Evolutionary conservation across 495 filamentous ascomycete genomes (phyloP), one percentile per base, ranked within the genome.

Genomic region (Neurospora sp.): DNA sequence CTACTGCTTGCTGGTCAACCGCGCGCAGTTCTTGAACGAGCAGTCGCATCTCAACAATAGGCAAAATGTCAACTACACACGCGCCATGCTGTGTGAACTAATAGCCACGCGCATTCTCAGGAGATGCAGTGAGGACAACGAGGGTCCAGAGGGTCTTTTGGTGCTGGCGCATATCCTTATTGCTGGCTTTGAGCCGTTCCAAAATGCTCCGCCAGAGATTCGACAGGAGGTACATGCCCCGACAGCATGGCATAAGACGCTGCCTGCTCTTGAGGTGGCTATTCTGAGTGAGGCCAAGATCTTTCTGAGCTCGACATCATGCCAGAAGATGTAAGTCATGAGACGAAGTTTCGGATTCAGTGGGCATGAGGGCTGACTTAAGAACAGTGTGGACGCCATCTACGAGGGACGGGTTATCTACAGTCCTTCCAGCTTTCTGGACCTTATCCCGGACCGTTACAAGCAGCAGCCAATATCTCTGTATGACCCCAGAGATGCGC

Each of bases 1-100:
- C 42, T 93, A 92, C 79, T 92, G 90, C 77, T 84, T 93, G 46
- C 86, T 93, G 11, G 91, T 93, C 72, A 93, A 93, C 78, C 84
- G 90, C 38, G 85, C 87, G 4, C 89, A 91, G 73, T 93, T 93
- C 78, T 83, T 91, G 16, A 83, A 87, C 44, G 90, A 93, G 76
- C 91, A 92, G 79, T 81, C 84, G 1, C 87, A 88, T 76, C 86
- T 92, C 77, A 84, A 85, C 73, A 91, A 93, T 75, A 87, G 88
- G 74, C 90, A 91, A 78, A 92, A 90, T 70, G 91, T 93, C 72
- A 87, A 90, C 79, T 86, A 85, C 69, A 91, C 90, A 8, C 83
- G 91, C 70, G 91, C 90, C 27, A 84, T 84, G 54, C 85, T 93
- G 27, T 93, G 91, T 78, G 91, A 93, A 78, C 78, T 93, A 1